Conservation (phyloP, 2,329 filamentous ascomycete species). For the Exophiala mesophila region DNA sequence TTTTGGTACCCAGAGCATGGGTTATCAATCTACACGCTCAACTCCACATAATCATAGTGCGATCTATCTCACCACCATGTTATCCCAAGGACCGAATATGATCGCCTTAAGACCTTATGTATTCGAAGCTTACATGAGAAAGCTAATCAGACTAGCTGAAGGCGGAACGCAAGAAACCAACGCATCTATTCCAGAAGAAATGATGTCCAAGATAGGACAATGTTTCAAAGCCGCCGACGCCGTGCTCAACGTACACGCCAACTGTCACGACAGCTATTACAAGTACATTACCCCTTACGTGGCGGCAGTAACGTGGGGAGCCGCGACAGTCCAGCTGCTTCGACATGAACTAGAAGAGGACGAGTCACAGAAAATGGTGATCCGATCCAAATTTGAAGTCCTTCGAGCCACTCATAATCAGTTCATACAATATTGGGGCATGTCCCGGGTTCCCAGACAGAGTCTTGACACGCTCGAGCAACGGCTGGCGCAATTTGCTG, state of each 20-base stretch:
- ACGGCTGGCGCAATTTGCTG: slow-evolving; percentile 2
- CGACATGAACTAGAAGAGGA: slow-evolving; percentile 24
- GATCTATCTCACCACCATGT: slow-evolving; percentile 5
- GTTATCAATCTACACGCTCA: not conserved
- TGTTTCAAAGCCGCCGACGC: slow-evolving; percentile 31
- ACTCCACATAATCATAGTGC: slow-evolving; percentile 1
- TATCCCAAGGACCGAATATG: slow-evolving; percentile 2
- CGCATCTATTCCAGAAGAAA: slow-evolving; percentile 3
- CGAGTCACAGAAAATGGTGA: slow-evolving; percentile 9
- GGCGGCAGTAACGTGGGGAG: slow-evolving; percentile 32
- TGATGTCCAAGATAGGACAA: slow-evolving; percentile 13
- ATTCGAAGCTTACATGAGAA: slow-evolving; percentile 8
- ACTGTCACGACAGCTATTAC: slow-evolving; percentile 22
- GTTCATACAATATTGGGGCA: slow-evolving; percentile 29
- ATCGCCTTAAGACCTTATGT: slow-evolving; percentile 8
- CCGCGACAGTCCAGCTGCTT: slow-evolving; percentile 22
- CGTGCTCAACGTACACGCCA: slow-evolving; percentile 29
- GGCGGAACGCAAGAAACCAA: not conserved
- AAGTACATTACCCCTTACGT: slow-evolving; percentile 33
- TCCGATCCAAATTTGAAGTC: slow-evolving; percentile 25
- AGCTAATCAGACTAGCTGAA: not conserved
- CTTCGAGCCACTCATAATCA: slow-evolving; percentile 26
- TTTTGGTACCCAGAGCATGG: slow-evolving; percentile 9
- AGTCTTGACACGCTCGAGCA: slow-evolving; percentile 28
- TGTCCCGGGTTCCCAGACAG: slow-evolving; percentile 28